Conservation (phyloP, 2,329 filamentous ascomycete genomes). For the Mycocentrospora acerina region DNA sequence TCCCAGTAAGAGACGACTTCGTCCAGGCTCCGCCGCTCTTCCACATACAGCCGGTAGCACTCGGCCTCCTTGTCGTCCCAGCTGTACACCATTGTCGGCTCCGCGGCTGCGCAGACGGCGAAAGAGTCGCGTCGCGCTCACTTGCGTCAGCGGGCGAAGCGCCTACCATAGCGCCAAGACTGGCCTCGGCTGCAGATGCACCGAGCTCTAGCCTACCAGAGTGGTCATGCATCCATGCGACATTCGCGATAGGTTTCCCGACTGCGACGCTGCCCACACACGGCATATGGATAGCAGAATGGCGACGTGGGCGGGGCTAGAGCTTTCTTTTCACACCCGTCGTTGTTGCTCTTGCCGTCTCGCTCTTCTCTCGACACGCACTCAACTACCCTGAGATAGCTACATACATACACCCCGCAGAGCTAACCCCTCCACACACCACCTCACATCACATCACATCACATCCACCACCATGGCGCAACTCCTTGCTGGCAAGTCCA, state of each 20-base stretch:
- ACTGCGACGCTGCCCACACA: slow-evolving; percentile 13
- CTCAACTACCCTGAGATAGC: slow-evolving; percentile 1
- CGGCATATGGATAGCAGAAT: slow-evolving; percentile 12
- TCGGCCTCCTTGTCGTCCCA: slow-evolving; percentile 68
- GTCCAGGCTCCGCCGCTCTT: slow-evolving; percentile 70
- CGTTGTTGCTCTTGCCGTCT: neutral
- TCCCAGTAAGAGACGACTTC: slow-evolving; percentile 72
- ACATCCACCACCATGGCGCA: slow-evolving; percentile 15
- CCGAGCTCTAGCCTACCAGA: slow-evolving; percentile 13
- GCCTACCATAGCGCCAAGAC: slow-evolving; percentile 23
- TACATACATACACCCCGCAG: slow-evolving; percentile 1
- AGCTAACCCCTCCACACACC: slow-evolving; percentile 6
- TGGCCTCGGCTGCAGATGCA: slow-evolving; percentile 17
- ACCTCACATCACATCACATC: too few relatives aligned
- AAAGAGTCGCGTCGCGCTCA: too few relatives aligned
- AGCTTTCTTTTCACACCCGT: neutral
- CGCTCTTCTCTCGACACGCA: neutral
- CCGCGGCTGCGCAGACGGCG: slow-evolving; percentile 18
- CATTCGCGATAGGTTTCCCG: slow-evolving; percentile 16
- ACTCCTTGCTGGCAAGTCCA: slow-evolving; percentile 72
- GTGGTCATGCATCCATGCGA: slow-evolving; percentile 10
- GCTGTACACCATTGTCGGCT: slow-evolving; percentile 52
- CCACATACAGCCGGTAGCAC: slow-evolving; percentile 73
- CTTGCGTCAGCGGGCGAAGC: slow-evolving; percentile 15
- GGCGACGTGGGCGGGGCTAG: slow-evolving; percentile 8